These are phyloP conservation scores for Naganishia friedmannii DNA, from an alignment of 768 basidiomycete species.

Conservation along the genomic window DNA sequence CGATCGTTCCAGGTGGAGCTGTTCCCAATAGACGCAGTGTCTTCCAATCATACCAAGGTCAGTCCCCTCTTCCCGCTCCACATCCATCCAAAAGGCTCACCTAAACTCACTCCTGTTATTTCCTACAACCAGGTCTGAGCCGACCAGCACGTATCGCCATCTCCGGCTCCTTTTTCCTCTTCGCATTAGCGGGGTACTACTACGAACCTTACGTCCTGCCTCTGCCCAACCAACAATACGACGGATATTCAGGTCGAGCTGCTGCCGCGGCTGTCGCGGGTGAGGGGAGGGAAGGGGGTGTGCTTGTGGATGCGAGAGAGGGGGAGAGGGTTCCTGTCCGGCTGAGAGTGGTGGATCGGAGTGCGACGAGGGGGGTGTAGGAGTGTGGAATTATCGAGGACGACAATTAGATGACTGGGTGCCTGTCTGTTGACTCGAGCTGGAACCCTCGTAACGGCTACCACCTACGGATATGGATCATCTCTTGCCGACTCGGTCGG, in stretches of 20 bases:
- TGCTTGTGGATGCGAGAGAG: constrained; percentile 26
- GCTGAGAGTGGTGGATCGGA: constrained; percentile 25
- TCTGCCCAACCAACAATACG: not conserved
- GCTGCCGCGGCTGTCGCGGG: not conserved
- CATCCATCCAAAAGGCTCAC: not conserved
- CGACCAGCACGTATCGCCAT: constrained; percentile 19
- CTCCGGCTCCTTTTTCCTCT: constrained; percentile 24
- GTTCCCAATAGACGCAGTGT: constrained; percentile 11
- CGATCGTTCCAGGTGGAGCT: not conserved
- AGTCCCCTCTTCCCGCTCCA: not conserved
- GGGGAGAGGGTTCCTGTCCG: constrained; percentile 27
- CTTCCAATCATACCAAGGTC: constrained; percentile 19
- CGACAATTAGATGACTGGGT: too few species aligned
- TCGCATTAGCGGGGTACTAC: constrained; percentile 22
- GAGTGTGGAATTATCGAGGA: too few species aligned
- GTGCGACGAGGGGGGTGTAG: constrained; percentile 16
- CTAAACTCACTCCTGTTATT: not conserved
- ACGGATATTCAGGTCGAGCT: not conserved
- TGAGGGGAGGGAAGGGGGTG: constrained; percentile 2
- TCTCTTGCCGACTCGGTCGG: too few species aligned
- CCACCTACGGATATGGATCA: too few species aligned
- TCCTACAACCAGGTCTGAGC: not conserved
- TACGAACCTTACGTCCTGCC: constrained; percentile 16
- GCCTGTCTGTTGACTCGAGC: too few species aligned
- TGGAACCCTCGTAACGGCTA: too few species aligned